Percentiles rank a stretch among this genome's conserved stretches.
phyloP scores from a whole-genome alignment of 805 yeast genomes.

The Kockiozyma suomiensis region DNA sequence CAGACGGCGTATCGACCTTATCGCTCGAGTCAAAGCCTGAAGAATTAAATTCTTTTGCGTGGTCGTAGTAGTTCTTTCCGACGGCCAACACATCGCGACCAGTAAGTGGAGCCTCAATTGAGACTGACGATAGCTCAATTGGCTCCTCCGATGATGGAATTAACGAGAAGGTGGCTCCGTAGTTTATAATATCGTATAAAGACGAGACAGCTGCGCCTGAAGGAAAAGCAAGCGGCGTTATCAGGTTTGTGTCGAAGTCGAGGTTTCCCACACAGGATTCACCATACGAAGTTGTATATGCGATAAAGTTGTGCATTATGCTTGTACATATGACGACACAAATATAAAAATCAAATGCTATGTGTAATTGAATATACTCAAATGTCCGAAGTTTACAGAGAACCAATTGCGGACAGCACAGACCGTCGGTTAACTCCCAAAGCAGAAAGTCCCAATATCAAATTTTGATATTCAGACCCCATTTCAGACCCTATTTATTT shows the following conservation, averaged over 20 bases:
- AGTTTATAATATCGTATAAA: constrained; percentile 18
- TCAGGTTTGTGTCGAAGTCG: constrained; percentile 9
- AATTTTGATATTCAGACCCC: too few species aligned
- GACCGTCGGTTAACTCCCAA: neutral
- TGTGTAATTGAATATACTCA: neutral
- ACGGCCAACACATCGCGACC: constrained; percentile 25
- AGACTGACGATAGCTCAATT: neutral
- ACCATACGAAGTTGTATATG: neutral
- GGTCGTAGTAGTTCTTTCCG: constrained; percentile 29
- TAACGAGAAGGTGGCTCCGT: constrained; percentile 8
- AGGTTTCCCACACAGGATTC: constrained; percentile 16
- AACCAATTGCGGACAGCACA: neutral
- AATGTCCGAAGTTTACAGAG: neutral
- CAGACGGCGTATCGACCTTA: constrained; percentile 24
- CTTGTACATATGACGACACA: neutral
- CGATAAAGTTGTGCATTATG: constrained; percentile 5
- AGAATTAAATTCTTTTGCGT: constrained; percentile 26
- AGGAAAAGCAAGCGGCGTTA: constrained; percentile 24
- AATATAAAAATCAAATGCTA: neutral
- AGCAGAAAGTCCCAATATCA: too few species aligned
- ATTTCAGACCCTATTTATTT: too few species aligned
- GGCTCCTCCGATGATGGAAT: neutral
- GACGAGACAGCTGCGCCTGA: constrained; percentile 26
- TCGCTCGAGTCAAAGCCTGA: constrained; percentile 31
- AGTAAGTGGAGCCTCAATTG: constrained; percentile 14